Base-by-base conservation (phyloP, 805 yeast species). In the Zygotorulaspora danielsina region DNA sequence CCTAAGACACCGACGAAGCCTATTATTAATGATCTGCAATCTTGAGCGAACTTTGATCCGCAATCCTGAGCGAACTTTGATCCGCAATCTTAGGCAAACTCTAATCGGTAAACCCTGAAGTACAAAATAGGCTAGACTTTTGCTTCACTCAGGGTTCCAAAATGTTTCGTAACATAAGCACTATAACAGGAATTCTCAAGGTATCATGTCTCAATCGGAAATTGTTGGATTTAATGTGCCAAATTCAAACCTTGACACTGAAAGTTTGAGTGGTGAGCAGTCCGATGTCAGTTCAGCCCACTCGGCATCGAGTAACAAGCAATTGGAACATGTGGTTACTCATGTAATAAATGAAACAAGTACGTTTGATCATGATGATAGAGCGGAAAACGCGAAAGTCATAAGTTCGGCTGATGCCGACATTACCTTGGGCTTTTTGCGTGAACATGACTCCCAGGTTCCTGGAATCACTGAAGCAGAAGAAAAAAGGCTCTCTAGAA, bases 401-500 rank as follows among this genome's bases (percentile, higher is more conserved):
- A 45, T 54, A 12, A 48, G 38, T 31, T 55, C 65, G 2, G 51
- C 57, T 41, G 66, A 70, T 52, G 73, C 72, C 5, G 73, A 70
- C 50, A 58, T 52, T 5, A 66, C 73, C 1, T 45, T 66, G n/a
- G 48, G 33, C n/a, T 69, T 69, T 50, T 59, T 69, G 55, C 55
- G 57, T 30, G 53, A 58, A 31, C 49, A 56, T 35, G 71, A 64
- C 37, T 28, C 51, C 1, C 43, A 46, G 11, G 63, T 62, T 4
- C 68, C 69, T 4, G 67, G 62, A 35, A 60, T 69, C 18, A 67
- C 76, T 4, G 65, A 67, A 4, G 70, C 63, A 32, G 65, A 69
- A 46, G 75, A 71, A 25, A 61, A 50, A 34, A 59, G 53, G 38
- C 50, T 73, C 10, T 50, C 63, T 2, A 54, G 66, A 32, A 71